A percentile compares a stretch with the other conserved stretches of the same genome.
phyloP scores from a whole-genome alignment of 2,329 filamentous ascomycete genomes.

The Drechslerella dactyloides region DNA sequence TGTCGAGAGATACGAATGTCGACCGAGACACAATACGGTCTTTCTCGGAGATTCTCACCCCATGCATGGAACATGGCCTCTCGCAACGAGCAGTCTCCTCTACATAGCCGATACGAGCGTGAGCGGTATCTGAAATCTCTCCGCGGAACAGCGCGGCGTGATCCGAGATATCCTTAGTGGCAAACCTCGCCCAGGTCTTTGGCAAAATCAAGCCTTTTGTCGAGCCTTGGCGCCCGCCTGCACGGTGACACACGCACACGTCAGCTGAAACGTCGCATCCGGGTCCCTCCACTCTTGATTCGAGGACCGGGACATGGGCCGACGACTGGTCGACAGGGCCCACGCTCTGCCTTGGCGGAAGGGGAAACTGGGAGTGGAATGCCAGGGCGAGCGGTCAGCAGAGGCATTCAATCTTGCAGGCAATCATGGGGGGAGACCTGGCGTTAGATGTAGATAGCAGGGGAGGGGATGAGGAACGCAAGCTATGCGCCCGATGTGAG shows the following conservation, averaged over 20 bases:
- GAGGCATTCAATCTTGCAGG: too few species aligned
- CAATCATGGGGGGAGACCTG: too few species aligned
- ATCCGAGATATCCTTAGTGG: not conserved
- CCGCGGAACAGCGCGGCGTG: not conserved
- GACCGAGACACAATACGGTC: not conserved
- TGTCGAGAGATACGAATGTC: too few species aligned
- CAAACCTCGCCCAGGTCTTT: slow-evolving; percentile 28
- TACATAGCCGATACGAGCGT: too few species aligned
- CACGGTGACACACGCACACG: slow-evolving; percentile 44
- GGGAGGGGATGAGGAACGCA: too few species aligned
- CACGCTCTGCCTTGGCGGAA: not conserved
- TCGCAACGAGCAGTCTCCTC: not conserved
- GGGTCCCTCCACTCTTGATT: too few species aligned
- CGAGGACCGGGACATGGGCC: too few species aligned
- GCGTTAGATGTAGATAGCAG: too few species aligned
- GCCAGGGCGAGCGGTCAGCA: too few species aligned
- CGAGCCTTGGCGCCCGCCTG: slow-evolving; percentile 37
- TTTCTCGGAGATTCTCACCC: too few species aligned
- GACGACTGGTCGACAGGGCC: not conserved
- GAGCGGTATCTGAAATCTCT: not conserved
- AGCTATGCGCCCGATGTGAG: too few species aligned
- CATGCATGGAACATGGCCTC: too few species aligned
- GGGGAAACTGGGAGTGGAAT: not conserved
- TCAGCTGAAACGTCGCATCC: slow-evolving; percentile 26
- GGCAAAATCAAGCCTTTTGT: slow-evolving; percentile 46